phyloP scores from a whole-genome alignment of 257 asterid species.

The Nicotiana knightiana region DNA sequence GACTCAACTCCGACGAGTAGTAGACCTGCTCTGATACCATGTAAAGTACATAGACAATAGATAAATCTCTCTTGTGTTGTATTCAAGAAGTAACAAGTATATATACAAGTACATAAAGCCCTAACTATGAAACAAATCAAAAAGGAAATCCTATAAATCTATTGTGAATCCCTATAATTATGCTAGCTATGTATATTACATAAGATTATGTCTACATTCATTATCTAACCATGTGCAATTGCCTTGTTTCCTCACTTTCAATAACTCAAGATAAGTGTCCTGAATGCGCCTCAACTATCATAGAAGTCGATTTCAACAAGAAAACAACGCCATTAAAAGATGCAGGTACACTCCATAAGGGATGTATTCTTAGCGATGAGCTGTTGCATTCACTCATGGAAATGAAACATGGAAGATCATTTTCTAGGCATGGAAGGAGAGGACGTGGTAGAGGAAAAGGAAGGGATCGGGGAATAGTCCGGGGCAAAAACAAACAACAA shows the following conservation, averaged over 20 bases:
- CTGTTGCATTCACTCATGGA: conserved; percentile 75
- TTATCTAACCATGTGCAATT: conserved; percentile 46
- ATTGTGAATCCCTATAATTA: too few species aligned
- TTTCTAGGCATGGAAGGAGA: conserved; percentile 39
- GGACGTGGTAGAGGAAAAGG: conserved; percentile 74
- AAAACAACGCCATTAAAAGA: conserved; percentile 78
- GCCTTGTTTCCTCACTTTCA: conserved; percentile 72
- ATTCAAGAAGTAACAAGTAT: too few species aligned
- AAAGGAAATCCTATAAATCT: too few species aligned
- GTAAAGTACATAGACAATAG: too few species aligned
- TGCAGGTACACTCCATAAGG: conserved; percentile 62
- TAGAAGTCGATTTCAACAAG: conserved; percentile 89
- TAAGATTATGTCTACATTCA: too few species aligned
- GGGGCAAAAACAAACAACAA: conserved; percentile 43
- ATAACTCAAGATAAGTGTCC: conserved; percentile 63
- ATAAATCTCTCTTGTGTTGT: too few species aligned
- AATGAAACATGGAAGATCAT: conserved; percentile 80
- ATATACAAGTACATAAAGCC: too few species aligned
- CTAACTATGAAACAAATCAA: too few species aligned
- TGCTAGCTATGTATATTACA: too few species aligned
- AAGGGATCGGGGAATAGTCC: conserved; percentile 42
- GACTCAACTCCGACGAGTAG: too few species aligned
- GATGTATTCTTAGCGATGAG: conserved; percentile 85
- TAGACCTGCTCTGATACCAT: too few species aligned
- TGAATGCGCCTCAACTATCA: conserved; percentile 76